Evolutionary conservation across 2,329 filamentous ascomycete species (phyloP).

Genomic region (Penicillium olsonii): DNA sequence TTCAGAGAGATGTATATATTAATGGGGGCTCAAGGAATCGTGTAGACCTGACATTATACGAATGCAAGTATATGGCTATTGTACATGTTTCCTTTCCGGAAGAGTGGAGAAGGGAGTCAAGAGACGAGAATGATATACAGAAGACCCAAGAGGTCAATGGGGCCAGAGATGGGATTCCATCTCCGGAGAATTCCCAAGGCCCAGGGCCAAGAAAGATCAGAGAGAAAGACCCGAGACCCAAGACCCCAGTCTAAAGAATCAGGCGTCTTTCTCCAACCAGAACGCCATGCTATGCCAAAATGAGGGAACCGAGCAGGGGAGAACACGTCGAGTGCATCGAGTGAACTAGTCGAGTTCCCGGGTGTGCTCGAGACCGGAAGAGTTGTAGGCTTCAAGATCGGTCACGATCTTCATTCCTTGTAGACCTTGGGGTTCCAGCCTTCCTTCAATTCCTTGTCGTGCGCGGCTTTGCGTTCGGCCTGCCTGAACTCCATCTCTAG

Average conservation of each 20-base stretch:
- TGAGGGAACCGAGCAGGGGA: slow-evolving; percentile 20
- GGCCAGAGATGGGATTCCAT: slow-evolving; percentile 5
- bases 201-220: slow-evolving; percentile 6
- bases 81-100: slow-evolving; percentile 24
- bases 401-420: slow-evolving; percentile 63
- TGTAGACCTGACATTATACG: slow-evolving; percentile 12
- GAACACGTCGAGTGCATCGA: too few relatives aligned
- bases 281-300: slow-evolving; percentile 47
- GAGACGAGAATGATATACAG: slow-evolving; percentile 25
- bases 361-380: slow-evolving; percentile 1
- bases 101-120: slow-evolving; percentile 28
- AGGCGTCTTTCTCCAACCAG: slow-evolving; percentile 29
- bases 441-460: slow-evolving; percentile 76
- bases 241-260: slow-evolving; percentile 18
- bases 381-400: slow-evolving; percentile 1
- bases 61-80: slow-evolving; percentile 28
- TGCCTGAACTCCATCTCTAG: slow-evolving; percentile 84
- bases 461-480: slow-evolving; percentile 67
- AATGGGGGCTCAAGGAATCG: neutral
- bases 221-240: slow-evolving; percentile 11
- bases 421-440: slow-evolving; percentile 96
- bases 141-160: slow-evolving; percentile 14
- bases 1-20: neutral
- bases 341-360: slow-evolving; percentile 1
- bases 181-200: neutral